phyloP scores from a whole-genome alignment of 257 asterid species.

The Petrea volubilis region DNA sequence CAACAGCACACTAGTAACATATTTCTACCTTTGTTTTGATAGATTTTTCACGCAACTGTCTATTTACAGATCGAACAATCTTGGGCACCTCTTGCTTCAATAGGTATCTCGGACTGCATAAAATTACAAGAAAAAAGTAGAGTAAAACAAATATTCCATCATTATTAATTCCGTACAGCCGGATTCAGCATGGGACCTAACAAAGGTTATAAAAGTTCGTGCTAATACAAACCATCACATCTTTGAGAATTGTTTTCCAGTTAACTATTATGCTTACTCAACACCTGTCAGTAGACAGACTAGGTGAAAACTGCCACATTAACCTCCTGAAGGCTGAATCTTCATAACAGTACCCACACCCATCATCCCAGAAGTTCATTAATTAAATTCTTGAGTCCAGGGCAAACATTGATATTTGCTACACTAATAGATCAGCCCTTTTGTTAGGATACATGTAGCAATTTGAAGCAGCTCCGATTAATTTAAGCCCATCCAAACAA shows the following conservation, averaged over 20 bases:
- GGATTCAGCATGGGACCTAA: not conserved
- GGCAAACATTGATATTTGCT: not conserved
- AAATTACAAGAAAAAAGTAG: constrained; percentile 15
- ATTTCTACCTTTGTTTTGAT: constrained; percentile 85
- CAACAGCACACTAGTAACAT: constrained; percentile 8
- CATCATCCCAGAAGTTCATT: not conserved
- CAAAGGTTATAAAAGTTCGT: not conserved
- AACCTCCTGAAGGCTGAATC: not conserved
- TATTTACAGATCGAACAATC: constrained; percentile 89
- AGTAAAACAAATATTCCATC: constrained; percentile 2
- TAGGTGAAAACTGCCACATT: not conserved
- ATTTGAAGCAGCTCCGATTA: not conserved
- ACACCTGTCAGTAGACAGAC: not conserved
- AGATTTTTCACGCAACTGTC: constrained; percentile 92
- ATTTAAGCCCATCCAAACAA: not conserved
- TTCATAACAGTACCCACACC: not conserved
- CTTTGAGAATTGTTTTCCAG: not conserved
- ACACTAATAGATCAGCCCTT: not conserved
- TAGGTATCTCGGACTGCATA: constrained; percentile 84
- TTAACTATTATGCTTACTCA: not conserved
- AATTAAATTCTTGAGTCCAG: not conserved
- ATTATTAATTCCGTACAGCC: no score
- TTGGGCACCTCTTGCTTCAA: constrained; percentile 98
- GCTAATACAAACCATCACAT: not conserved
- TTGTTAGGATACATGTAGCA: not conserved